Conservation (phyloP, 2,329 filamentous ascomycete species). For the Dothistroma septosporum region DNA sequence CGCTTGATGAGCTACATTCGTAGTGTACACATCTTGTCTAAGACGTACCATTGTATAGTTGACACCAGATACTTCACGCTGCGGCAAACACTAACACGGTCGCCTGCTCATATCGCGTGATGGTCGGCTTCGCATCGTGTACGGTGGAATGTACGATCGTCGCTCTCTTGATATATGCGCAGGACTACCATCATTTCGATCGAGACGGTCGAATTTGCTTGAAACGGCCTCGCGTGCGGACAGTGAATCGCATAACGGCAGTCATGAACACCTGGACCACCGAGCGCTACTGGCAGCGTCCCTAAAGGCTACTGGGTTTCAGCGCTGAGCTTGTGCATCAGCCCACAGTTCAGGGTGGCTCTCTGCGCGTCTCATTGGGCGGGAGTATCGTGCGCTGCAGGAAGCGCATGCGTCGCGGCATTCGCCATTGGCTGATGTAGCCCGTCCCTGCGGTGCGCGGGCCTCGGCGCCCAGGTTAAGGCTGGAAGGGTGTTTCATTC, state of each 20-base stretch:
- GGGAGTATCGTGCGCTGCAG: not conserved
- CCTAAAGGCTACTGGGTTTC: not conserved
- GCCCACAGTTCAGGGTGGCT: not conserved
- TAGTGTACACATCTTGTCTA: not conserved
- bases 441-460: not conserved
- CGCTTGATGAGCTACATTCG: constrained; percentile 1
- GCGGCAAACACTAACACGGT: not conserved
- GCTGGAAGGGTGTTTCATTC: not conserved
- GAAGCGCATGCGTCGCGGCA: not conserved
- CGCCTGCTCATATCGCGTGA: not conserved
- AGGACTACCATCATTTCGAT: not conserved
- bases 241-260: not conserved
- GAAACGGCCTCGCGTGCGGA: not conserved
- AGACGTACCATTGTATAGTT: not conserved
- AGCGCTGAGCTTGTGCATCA: not conserved
- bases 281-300: not conserved
- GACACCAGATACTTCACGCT: not conserved
- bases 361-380: not conserved
- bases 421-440: not conserved
- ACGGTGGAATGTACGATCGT: not conserved
- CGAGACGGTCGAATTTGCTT: not conserved
- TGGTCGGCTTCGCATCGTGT: not conserved
- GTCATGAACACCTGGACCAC: not conserved
- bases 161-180: not conserved
- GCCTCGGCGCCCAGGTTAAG: too few species aligned